phyloP scores from a whole-genome alignment of 2,329 filamentous ascomycete species.

The Colletotrichum cordylinicola region DNA sequence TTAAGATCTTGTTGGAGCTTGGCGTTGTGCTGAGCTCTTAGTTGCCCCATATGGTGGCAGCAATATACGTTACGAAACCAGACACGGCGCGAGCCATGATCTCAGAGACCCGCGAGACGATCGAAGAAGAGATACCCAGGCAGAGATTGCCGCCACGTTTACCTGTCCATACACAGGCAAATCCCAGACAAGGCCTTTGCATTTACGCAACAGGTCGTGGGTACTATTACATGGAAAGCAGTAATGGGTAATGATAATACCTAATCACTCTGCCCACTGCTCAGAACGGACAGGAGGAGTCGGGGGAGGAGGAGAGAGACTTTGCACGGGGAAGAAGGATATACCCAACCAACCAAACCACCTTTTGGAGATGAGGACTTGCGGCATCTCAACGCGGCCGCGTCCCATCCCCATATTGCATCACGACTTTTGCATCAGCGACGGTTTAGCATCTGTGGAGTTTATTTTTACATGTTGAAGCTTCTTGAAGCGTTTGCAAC shows the following conservation, averaged over 20 bases:
- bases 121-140: background rate
- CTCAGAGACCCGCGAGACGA: background rate
- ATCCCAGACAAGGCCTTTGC: background rate
- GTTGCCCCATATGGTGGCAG: background rate
- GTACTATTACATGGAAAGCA: background rate
- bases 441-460: constrained; percentile 4
- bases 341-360: background rate
- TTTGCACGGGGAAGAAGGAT: background rate
- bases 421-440: constrained; percentile 18
- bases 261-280: background rate
- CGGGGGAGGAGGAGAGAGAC: background rate
- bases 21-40: constrained; percentile 59
- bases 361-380: background rate
- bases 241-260: constrained; percentile 27
- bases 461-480: background rate
- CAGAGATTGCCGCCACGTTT: background rate
- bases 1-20: constrained; percentile 65
- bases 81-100: background rate
- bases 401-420: background rate
- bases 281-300: background rate
- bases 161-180: background rate
- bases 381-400: background rate
- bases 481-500: background rate
- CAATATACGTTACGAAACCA: constrained; percentile 1
- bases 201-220: background rate